phyloP scores from a whole-genome alignment of 371 early-diverging fungal species.

The Rhizopus arrhizus region DNA sequence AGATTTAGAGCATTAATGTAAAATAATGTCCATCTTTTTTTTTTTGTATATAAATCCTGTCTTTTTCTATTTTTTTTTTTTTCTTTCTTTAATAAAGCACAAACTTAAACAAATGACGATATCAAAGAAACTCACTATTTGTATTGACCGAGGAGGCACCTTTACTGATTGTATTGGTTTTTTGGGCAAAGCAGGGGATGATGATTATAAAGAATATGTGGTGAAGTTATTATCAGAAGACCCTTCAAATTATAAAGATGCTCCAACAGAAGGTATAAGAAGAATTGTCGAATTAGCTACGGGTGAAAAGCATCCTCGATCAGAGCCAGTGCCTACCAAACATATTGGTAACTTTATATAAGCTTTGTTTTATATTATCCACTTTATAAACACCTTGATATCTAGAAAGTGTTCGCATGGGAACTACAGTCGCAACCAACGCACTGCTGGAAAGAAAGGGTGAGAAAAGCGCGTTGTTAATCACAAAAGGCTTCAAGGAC shows the following conservation, averaged over 20 bases:
- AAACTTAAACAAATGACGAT: background rate
- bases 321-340: slow-evolving; percentile 75
- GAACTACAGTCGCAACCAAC: slow-evolving; percentile 97
- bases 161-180: slow-evolving; percentile 86
- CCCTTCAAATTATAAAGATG: slow-evolving; percentile 90
- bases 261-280: slow-evolving; percentile 93
- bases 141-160: slow-evolving; percentile 88
- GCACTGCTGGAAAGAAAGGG: slow-evolving; percentile 91
- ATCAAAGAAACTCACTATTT: slow-evolving; percentile 50
- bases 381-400: background rate
- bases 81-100: background rate
- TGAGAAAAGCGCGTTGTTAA: slow-evolving; percentile 82
- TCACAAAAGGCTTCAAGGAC: slow-evolving; percentile 89
- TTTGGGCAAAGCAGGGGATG: slow-evolving; percentile 58
- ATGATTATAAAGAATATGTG: slow-evolving; percentile 55
- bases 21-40: background rate
- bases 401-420: slow-evolving; percentile 88
- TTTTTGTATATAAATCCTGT: background rate
- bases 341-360: slow-evolving; percentile 54
- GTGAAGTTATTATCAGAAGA: slow-evolving; percentile 92
- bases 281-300: slow-evolving; percentile 86
- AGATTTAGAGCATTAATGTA: background rate
- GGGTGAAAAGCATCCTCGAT: slow-evolving; percentile 69
- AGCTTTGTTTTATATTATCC: background rate
- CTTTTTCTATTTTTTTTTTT: background rate